Percentiles rank a stretch among this genome's conserved stretches.
These are phyloP conservation scores for Phytophthora boehmeriae DNA, from an alignment of 352 stramenopile species.

Conservation along the genomic window DNA sequence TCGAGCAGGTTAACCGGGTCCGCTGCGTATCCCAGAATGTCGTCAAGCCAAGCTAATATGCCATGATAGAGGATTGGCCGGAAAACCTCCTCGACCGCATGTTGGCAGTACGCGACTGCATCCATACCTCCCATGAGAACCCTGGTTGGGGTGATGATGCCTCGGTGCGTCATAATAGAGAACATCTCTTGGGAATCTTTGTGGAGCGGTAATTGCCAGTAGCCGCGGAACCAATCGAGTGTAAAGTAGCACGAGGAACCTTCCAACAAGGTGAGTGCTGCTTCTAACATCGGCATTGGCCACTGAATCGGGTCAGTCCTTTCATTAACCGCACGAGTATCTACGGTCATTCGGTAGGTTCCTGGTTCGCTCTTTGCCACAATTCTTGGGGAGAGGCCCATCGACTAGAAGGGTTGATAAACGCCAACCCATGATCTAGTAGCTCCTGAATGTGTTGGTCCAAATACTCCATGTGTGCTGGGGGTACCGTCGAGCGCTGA, in stretches of 20 bases:
- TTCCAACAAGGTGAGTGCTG: background rate
- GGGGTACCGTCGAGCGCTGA: background rate
- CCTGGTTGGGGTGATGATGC: constrained; percentile 8
- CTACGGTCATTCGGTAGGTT: background rate
- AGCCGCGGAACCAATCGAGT: constrained; percentile 7
- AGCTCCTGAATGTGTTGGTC: constrained; percentile 1
- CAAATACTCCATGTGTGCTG: constrained; percentile 1
- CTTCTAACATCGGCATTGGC: constrained; percentile 11
- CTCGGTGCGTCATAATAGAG: constrained; percentile 7
- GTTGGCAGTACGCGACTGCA: constrained; percentile 10
- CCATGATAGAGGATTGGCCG: background rate
- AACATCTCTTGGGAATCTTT: constrained; percentile 11
- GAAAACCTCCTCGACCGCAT: constrained; percentile 4
- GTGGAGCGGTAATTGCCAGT: constrained; percentile 13
- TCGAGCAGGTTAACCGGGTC: background rate
- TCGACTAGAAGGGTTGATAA: background rate
- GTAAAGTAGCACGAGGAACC: constrained; percentile 6
- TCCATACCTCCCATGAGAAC: constrained; percentile 10
- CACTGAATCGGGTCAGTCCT: constrained; percentile 1
- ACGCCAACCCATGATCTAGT: background rate
- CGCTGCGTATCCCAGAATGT: constrained; percentile 6
- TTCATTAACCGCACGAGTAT: background rate
- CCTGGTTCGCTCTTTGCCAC: background rate
- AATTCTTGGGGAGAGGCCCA: constrained; percentile 12
- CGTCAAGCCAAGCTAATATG: constrained; percentile 12